Evolutionary conservation across 2,329 filamentous ascomycete genomes (phyloP).

Genomic region (Colletotrichum sp.): DNA sequence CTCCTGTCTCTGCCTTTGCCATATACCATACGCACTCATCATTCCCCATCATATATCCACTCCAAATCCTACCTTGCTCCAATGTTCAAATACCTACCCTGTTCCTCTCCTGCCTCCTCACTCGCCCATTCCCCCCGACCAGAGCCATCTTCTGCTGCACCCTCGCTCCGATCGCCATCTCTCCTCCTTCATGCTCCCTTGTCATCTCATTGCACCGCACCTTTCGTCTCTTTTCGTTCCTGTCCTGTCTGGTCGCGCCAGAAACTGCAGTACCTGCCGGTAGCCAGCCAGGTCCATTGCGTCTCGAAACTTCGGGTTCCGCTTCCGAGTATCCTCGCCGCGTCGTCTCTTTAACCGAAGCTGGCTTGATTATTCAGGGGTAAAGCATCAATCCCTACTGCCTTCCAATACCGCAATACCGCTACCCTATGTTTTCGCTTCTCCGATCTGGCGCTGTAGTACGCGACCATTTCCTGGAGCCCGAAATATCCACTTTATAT

Average conservation of each 20-base stretch:
- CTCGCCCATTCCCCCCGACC: slow-evolving; percentile 19
- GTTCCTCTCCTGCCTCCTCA: slow-evolving; percentile 29
- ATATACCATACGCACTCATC: slow-evolving; percentile 27
- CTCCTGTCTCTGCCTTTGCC: slow-evolving; percentile 8
- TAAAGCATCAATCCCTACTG: slow-evolving; percentile 18
- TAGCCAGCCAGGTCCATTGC: slow-evolving; percentile 13
- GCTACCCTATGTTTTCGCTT: not conserved
- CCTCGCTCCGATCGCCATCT: slow-evolving; percentile 28
- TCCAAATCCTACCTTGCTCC: slow-evolving; percentile 36
- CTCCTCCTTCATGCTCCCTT: slow-evolving; percentile 20
- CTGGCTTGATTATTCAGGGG: slow-evolving; percentile 40
- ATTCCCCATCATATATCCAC: slow-evolving; percentile 36
- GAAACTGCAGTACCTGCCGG: not conserved
- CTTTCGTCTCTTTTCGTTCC: slow-evolving; percentile 7
- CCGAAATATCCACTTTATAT: slow-evolving; percentile 23
- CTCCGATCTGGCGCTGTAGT: slow-evolving; percentile 24
- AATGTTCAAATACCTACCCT: slow-evolving; percentile 40
- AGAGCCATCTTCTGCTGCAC: slow-evolving; percentile 20
- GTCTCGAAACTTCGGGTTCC: slow-evolving; percentile 41
- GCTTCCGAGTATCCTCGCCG: slow-evolving; percentile 32
- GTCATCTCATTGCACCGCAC: slow-evolving; percentile 17
- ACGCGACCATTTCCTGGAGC: slow-evolving; percentile 8
- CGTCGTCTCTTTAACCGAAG: slow-evolving; percentile 20
- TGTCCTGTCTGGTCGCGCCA: not conserved
- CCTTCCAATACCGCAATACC: not conserved